A percentile compares a stretch with the other conserved stretches of the same genome.
These are phyloP conservation scores for Caloboletus firmus DNA, from an alignment of 1,284 basidiomycete species.

Conservation along the genomic window DNA sequence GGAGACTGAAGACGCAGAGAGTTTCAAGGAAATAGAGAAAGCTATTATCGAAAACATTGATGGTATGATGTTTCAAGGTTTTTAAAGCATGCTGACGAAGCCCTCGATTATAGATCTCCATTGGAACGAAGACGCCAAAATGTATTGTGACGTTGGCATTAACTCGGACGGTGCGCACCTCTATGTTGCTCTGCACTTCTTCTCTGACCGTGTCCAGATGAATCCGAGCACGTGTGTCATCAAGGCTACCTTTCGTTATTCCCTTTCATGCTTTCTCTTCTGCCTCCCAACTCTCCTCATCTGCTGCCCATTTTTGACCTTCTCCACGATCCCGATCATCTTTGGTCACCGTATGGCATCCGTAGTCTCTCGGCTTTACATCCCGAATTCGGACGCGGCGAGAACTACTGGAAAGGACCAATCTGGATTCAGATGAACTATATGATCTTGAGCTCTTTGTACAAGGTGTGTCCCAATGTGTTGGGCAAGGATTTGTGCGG, in stretches of 20 bases:
- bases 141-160: conserved; percentile 92
- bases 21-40: conserved; percentile 74
- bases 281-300: conserved; percentile 74
- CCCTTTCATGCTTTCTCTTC: conserved; percentile 82
- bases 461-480: conserved; percentile 53
- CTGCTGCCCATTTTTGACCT: conserved; percentile 79
- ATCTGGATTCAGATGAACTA: conserved; percentile 99
- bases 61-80: conserved; percentile 46
- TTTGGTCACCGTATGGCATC: conserved; percentile 90
- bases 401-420: conserved; percentile 96
- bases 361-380: conserved; percentile 84
- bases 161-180: conserved; percentile 68
- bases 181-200: conserved; percentile 9
- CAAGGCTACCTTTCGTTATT: conserved; percentile 92
- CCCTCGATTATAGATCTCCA: conserved; percentile 68
- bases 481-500: background rate
- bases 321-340: conserved; percentile 73
- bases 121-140: conserved; percentile 84
- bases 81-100: conserved; percentile 2
- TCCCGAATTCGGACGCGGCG: conserved; percentile 85
- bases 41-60: conserved; percentile 86
- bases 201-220: conserved; percentile 54
- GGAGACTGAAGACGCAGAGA: conserved; percentile 75
- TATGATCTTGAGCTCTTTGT: conserved; percentile 73
- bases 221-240: conserved; percentile 88